Base-by-base conservation (phyloP, 2,329 filamentous ascomycete species). In the Talaromyces islandicus region DNA sequence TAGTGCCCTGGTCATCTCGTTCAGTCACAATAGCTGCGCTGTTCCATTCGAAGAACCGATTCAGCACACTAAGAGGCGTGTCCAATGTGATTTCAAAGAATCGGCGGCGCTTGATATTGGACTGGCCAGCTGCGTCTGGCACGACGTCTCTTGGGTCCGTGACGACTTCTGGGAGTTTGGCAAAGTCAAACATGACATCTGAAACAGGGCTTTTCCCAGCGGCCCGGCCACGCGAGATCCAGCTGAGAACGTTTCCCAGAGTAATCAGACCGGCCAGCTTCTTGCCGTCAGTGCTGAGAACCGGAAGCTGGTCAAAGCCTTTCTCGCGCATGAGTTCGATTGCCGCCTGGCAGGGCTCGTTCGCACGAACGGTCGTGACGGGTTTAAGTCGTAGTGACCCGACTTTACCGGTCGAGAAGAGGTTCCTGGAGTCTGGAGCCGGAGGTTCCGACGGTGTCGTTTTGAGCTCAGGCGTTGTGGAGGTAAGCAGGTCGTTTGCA, bases 251-350 rank as follows among this genome's bases (percentile, higher is more conserved):
- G 76, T 99, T 97, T 51, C 95, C 94, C 29, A 99, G 85, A 0
- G 94, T 99, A 43, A 99, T 90, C 7, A 99, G 85, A 35, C 94
- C 94, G 56, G 96, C 91, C 7, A 99, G 88, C 69, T 86, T 87
- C 64, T 81, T 84, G 63, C 86, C 86, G 4, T 83, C 84, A 19
- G 86, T 78, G 0, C 87, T 83, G 9, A 95, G 87, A 17, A 99
- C 94, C 50, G 94, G 94, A 48, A 99, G 88, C 78, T 99, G 95
- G 72, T 99, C 95, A 74, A 97, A 99, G 64, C 92, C 91, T 79
- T 94, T 96, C 71, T 99, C 94, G 67, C 93, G 91, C 94, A 99
- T 97, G 63, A 90, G 92, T 79, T 99, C 94, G 65, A 97, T 92
- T 57, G 95, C 94, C 66, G 93, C 90, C 64, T 90, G 84, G 77